phyloP scores from a whole-genome alignment of 2,329 filamentous ascomycete species.

The Apiospora hydei region DNA sequence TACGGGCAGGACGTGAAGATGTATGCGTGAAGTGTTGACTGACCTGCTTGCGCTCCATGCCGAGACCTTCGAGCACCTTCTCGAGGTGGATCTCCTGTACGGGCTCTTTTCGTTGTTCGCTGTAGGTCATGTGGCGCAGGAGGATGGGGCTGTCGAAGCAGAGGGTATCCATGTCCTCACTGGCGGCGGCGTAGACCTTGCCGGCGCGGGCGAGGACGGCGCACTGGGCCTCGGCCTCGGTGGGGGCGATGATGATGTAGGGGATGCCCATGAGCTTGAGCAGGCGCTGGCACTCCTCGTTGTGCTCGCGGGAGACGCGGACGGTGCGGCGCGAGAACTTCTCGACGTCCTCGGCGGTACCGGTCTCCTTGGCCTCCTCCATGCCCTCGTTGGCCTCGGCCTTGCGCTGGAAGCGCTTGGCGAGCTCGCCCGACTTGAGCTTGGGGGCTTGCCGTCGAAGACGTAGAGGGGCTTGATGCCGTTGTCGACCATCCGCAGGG shows the following conservation, averaged over 20 bases:
- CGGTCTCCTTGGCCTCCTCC: slow-evolving; percentile 96
- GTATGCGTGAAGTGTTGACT: slow-evolving; percentile 29
- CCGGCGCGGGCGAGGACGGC: slow-evolving; percentile 87
- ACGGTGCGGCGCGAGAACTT: slow-evolving; percentile 96
- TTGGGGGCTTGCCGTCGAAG: slow-evolving; percentile 93
- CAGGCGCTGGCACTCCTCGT: slow-evolving; percentile 89
- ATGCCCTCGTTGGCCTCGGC: slow-evolving; percentile 87
- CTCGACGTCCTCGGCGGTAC: slow-evolving; percentile 95
- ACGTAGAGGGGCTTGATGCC: slow-evolving; percentile 99
- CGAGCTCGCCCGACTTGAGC: slow-evolving; percentile 95
- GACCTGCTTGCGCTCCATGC: slow-evolving; percentile 88
- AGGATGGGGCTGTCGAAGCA: slow-evolving; percentile 94
- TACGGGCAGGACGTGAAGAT: not conserved
- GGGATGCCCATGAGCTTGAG: slow-evolving; percentile 96
- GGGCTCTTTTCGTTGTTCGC: slow-evolving; percentile 95
- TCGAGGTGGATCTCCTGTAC: slow-evolving; percentile 94
- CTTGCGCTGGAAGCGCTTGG: slow-evolving; percentile 95
- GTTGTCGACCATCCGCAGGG: slow-evolving; percentile 96
- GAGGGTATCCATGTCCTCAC: slow-evolving; percentile 98
- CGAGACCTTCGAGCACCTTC: slow-evolving; percentile 84
- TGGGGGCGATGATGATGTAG: slow-evolving; percentile 80
- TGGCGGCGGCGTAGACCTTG: slow-evolving; percentile 96
- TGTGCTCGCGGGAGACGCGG: slow-evolving; percentile 94
- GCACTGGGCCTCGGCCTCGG: slow-evolving; percentile 97
- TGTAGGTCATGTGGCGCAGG: slow-evolving; percentile 92